Conservation (phyloP, 345 rosid species). For the Salix suchowensis region DNA sequence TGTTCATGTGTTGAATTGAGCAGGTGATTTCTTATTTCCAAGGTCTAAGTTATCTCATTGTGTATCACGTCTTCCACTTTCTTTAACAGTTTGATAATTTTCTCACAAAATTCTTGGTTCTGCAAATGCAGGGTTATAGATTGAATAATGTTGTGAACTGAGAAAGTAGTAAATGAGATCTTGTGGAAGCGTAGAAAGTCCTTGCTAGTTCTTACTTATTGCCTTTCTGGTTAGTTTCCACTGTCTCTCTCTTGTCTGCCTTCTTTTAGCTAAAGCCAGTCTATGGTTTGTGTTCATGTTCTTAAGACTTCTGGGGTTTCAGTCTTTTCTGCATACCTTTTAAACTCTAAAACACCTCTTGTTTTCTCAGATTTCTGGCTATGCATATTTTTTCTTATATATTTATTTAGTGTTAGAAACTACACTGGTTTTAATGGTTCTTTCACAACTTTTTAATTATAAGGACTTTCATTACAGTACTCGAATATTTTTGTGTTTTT, state of each 20-base stretch:
- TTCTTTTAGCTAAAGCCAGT: not conserved
- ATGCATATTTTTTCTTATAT: not conserved
- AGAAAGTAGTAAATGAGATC: slow-evolving; percentile 9
- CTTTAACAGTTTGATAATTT: not conserved
- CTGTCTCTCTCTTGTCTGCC: not conserved
- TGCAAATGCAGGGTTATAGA: slow-evolving; percentile 22
- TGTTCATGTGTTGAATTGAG: not conserved
- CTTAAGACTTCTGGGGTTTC: not conserved
- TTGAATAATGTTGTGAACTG: not conserved
- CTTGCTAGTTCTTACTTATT: slow-evolving; percentile 4
- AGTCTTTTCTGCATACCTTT: not conserved
- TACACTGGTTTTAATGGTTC: not conserved
- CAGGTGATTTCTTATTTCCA: slow-evolving; percentile 4
- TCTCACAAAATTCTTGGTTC: slow-evolving; percentile 4
- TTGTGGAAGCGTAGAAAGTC: slow-evolving; percentile 6
- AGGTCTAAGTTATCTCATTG: slow-evolving; percentile 19
- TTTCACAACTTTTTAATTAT: not conserved
- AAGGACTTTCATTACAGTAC: not conserved
- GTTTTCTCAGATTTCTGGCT: not conserved
- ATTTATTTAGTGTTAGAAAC: not conserved
- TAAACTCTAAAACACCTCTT: no score
- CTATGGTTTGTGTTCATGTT: not conserved
- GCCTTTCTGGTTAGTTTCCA: slow-evolving; percentile 28
- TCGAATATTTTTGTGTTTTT: not conserved
- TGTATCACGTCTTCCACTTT: not conserved